Evolutionary conservation across 2,329 filamentous ascomycete species (phyloP).

Genomic region (Sporothrix euskadiensis): DNA sequence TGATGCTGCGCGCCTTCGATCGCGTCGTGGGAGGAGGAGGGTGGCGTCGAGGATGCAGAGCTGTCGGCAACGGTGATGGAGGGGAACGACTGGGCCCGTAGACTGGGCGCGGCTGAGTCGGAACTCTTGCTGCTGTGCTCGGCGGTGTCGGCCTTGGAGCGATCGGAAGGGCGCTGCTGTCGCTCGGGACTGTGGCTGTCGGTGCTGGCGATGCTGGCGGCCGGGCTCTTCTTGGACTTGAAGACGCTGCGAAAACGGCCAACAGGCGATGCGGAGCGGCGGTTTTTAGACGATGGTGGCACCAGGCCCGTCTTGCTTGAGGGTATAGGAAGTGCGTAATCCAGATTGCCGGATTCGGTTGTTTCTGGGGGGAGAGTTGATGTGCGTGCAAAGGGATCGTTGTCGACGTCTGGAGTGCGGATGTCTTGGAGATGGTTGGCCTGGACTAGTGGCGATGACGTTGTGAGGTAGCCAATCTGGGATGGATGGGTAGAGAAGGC

Average conservation of each 20-base stretch:
- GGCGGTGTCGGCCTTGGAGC: neutral
- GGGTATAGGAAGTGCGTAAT: constrained; percentile 38
- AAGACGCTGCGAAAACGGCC: constrained; percentile 74
- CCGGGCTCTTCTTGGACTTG: constrained; percentile 54
- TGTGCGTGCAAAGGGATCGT: constrained; percentile 40
- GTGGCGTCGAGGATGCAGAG: constrained; percentile 5
- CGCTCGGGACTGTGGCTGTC: constrained; percentile 47
- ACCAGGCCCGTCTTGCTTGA: constrained; percentile 45
- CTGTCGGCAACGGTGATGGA: constrained; percentile 25
- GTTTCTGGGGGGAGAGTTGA: constrained; percentile 42
- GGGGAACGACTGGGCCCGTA: constrained; percentile 24
- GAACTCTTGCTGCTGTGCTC: constrained; percentile 27
- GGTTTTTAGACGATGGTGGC: constrained; percentile 47
- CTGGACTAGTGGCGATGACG: constrained; percentile 67
- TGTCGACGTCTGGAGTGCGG: constrained; percentile 42
- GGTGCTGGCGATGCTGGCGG: constrained; percentile 40
- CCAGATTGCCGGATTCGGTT: constrained; percentile 41
- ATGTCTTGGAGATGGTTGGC: constrained; percentile 53
- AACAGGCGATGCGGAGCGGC: constrained; percentile 67
- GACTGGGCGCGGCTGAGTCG: neutral
- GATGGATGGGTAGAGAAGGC: constrained; percentile 61
- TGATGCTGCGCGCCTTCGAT: neutral
- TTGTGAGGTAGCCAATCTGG: constrained; percentile 67
- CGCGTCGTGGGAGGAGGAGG: neutral
- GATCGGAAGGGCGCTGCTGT: neutral